Evolutionary conservation across 1,284 basidiomycete genomes (phyloP).

Genomic region (Pseudozyma flocculosa): DNA sequence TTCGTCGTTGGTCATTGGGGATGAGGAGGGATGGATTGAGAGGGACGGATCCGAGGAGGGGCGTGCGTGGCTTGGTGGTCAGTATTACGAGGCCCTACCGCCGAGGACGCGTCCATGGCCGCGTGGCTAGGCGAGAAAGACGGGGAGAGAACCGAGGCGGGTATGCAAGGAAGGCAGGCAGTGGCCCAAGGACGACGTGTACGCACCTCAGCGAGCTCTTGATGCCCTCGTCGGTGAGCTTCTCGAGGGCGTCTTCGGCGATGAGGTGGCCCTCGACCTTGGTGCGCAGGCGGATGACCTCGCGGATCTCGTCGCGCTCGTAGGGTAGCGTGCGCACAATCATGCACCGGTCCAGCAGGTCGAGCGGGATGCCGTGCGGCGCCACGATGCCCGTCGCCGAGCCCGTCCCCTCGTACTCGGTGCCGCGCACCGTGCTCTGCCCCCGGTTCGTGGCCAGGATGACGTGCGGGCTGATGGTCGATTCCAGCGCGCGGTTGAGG

Average conservation of each 20-base stretch:
- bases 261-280: conserved; percentile 82
- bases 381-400: conserved; percentile 73
- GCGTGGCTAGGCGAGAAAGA: no score
- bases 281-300: conserved; percentile 81
- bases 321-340: conserved; percentile 92
- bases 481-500: conserved; percentile 91
- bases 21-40: no score
- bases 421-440: conserved; percentile 85
- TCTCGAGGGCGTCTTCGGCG: conserved; percentile 74
- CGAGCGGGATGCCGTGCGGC: conserved; percentile 91
- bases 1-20: no score
- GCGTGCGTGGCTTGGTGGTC: no score
- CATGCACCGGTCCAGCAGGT: conserved; percentile 92
- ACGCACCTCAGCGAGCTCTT: conserved; percentile 80
- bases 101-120: no score
- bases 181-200: no score
- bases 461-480: conserved; percentile 93
- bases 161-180: no score
- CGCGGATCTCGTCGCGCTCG: conserved; percentile 78
- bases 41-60: no score
- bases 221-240: conserved; percentile 79
- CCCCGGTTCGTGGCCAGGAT: conserved; percentile 96
- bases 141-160: no score
- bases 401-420: conserved; percentile 61
- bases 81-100: no score